A percentile compares a stretch with the other conserved stretches of the same genome.
Evolutionary conservation across 495 filamentous ascomycete species (phyloP).

Genomic region (Annulohypoxylon stygium): DNA sequence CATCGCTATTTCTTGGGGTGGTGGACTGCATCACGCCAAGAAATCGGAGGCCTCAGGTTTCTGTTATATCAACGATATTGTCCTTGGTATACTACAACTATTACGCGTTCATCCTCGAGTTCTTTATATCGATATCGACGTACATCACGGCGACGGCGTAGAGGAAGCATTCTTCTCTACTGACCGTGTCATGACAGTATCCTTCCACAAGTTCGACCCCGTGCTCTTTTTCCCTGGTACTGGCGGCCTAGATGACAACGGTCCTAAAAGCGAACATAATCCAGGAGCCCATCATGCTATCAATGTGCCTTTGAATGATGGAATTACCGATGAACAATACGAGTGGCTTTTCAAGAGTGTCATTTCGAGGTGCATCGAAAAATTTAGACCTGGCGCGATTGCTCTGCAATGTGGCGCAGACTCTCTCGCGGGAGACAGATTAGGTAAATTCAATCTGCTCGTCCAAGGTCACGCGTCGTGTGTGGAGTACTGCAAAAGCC

Average conservation of each 20-base stretch:
- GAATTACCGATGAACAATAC: slow-evolving; percentile 95
- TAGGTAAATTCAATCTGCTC: slow-evolving; percentile 97
- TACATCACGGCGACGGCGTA: slow-evolving; percentile 97
- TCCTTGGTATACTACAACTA: slow-evolving; percentile 91
- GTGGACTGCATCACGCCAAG: slow-evolving; percentile 97
- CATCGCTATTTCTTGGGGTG: slow-evolving; percentile 99
- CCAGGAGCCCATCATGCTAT: slow-evolving; percentile 93
- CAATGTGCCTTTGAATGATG: slow-evolving; percentile 95
- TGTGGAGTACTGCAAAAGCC: slow-evolving; percentile 85
- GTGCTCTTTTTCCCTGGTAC: slow-evolving; percentile 97
- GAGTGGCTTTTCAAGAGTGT: slow-evolving; percentile 84
- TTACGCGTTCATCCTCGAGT: slow-evolving; percentile 89
- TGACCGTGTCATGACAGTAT: slow-evolving; percentile 94
- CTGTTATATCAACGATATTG: slow-evolving; percentile 99
- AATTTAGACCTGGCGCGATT: slow-evolving; percentile 86
- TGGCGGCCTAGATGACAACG: slow-evolving; percentile 91
- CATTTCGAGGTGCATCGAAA: slow-evolving; percentile 78
- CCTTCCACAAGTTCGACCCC: slow-evolving; percentile 93
- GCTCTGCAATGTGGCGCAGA: slow-evolving; percentile 98
- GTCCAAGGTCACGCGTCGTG: slow-evolving; percentile 93
- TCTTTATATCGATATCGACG: slow-evolving; percentile 98
- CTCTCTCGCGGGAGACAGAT: slow-evolving; percentile 90
- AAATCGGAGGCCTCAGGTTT: slow-evolving; percentile 94
- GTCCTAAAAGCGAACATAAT: slow-evolving; percentile 84
- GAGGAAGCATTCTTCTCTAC: slow-evolving; percentile 98